Percentiles rank a stretch among this genome's conserved stretches.
Conservation (phyloP, 176 grass and related monocot species). For the Carex parvula region DNA sequence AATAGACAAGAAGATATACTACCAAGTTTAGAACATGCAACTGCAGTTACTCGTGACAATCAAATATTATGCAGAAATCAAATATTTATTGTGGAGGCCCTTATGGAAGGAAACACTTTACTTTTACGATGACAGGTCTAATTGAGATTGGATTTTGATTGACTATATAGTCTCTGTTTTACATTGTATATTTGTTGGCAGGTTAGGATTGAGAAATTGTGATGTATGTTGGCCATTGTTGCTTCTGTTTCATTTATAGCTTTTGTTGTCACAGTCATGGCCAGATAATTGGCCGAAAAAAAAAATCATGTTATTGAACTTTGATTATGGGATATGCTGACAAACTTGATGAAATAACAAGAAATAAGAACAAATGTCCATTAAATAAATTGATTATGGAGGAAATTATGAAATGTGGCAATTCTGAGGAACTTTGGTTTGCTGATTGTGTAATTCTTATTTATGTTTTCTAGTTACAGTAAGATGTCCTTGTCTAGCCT, state of each 20-base stretch:
- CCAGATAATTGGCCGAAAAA: background rate
- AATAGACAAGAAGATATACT: background rate
- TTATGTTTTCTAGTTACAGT: background rate
- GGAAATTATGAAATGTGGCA: background rate
- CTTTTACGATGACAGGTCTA: background rate
- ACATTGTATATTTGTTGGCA: background rate
- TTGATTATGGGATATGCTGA: background rate
- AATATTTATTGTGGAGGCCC: background rate
- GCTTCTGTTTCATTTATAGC: background rate
- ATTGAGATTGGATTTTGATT: background rate
- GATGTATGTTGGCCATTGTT: background rate
- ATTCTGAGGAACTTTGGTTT: background rate
- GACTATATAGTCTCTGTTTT: background rate
- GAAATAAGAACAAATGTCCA: slow-evolving; percentile 1
- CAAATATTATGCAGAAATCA: too few relatives aligned
- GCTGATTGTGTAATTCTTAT: background rate
- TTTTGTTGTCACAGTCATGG: background rate
- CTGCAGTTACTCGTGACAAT: background rate
- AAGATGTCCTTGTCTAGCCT: slow-evolving; percentile 28
- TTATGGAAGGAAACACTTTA: background rate
- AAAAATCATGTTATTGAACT: background rate
- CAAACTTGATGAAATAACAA: slow-evolving; percentile 33
- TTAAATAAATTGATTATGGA: background rate
- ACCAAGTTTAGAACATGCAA: background rate
- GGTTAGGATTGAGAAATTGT: background rate